Percentiles rank a stretch among this genome's conserved stretches.
Evolutionary conservation across 768 basidiomycete genomes (phyloP).

Genomic region (Amanita inopinata): DNA sequence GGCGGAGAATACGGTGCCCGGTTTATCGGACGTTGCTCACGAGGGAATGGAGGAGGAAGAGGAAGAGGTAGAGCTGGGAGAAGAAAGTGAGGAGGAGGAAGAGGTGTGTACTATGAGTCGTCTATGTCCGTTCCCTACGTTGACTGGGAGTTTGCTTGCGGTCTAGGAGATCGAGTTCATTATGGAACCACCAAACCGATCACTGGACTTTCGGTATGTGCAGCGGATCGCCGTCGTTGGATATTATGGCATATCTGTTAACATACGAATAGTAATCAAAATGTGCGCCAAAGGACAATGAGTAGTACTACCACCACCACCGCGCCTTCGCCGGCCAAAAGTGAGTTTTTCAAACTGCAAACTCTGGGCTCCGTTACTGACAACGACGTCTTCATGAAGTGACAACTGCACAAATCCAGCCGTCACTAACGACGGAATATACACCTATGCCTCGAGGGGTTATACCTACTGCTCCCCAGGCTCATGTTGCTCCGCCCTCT

Average conservation of each 20-base stretch:
- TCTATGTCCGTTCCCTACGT: not conserved
- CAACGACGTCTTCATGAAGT: too few relatives aligned
- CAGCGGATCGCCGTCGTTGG: not conserved
- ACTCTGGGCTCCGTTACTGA: constrained; percentile 2
- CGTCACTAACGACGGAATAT: constrained; percentile 74
- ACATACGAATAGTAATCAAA: not conserved
- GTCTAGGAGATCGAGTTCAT: constrained; percentile 85
- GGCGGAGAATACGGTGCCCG: constrained; percentile 30
- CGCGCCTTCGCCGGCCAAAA: constrained; percentile 24
- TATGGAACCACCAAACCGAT: constrained; percentile 67
- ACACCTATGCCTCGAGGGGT: constrained; percentile 60
- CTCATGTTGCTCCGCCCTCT: constrained; percentile 12
- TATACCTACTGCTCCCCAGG: constrained; percentile 19
- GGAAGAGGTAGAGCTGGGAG: constrained; percentile 25
- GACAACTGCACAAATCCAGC: constrained; percentile 35
- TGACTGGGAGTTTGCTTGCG: not conserved
- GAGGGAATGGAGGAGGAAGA: constrained; percentile 29
- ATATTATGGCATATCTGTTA: not conserved
- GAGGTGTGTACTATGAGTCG: constrained; percentile 18
- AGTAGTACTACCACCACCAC: constrained; percentile 12
- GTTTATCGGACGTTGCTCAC: constrained; percentile 25
- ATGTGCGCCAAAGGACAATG: constrained; percentile 4
- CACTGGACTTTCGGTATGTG: constrained; percentile 63
- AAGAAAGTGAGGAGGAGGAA: constrained; percentile 29
- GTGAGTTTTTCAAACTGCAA: constrained; percentile 12